These are phyloP conservation scores for Populus ilicifolia DNA, from an alignment of 345 rosid genomes.

Conservation along the genomic window DNA sequence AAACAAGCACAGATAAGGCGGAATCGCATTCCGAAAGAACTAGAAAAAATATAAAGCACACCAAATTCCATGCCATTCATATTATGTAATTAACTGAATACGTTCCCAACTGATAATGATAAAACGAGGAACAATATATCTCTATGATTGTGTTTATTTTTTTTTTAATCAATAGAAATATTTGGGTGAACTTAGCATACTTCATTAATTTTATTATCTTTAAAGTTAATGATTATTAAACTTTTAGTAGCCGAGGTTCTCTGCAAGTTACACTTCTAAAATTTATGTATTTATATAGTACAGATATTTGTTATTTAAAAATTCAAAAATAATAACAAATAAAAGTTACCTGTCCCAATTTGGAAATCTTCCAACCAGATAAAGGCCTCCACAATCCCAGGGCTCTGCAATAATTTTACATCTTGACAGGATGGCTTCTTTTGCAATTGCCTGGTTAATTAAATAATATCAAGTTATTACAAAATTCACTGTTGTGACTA, in stretches of 20 bases:
- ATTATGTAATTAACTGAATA: neutral
- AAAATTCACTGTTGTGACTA: neutral
- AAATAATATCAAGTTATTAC: conserved; percentile 9
- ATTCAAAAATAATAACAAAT: neutral
- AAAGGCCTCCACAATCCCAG: conserved; percentile 97
- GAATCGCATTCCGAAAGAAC: neutral
- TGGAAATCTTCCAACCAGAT: conserved; percentile 90
- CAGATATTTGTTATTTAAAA: neutral
- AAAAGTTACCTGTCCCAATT: conserved; percentile 82
- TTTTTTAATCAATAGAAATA: too few species aligned
- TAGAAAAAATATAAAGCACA: too few species aligned
- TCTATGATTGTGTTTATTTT: neutral
- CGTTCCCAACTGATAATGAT: neutral
- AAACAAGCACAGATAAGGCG: conserved; percentile 9
- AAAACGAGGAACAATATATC: neutral
- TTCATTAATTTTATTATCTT: too few species aligned
- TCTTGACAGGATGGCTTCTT: conserved; percentile 71
- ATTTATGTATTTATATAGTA: too few species aligned
- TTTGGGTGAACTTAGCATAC: too few species aligned
- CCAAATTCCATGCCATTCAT: too few species aligned
- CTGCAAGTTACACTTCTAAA: too few species aligned
- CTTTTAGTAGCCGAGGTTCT: too few species aligned
- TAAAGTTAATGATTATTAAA: too few species aligned
- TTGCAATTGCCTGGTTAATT: conserved; percentile 70
- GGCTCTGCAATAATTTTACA: conserved; percentile 95